phyloP scores from a whole-genome alignment of 116 monocot species.

The Posidonia oceanica region DNA sequence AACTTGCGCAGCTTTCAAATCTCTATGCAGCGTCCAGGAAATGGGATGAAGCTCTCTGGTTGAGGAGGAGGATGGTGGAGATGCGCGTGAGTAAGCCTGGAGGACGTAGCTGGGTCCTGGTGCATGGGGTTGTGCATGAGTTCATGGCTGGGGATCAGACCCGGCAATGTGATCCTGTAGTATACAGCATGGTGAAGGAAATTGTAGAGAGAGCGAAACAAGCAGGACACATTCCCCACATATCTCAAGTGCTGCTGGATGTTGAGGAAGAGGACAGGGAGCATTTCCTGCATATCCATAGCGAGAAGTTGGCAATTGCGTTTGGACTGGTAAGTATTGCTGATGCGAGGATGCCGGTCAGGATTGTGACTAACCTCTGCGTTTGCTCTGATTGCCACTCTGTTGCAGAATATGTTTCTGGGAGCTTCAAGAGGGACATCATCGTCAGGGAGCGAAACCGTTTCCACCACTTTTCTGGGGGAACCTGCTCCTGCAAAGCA shows the following conservation, averaged over 20 bases:
- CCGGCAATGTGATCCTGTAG: slow-evolving; percentile 9
- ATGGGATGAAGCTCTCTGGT: slow-evolving; percentile 33
- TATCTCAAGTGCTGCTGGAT: slow-evolving; percentile 20
- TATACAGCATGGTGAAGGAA: slow-evolving; percentile 18
- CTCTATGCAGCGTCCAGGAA: slow-evolving; percentile 26
- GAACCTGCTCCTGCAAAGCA: slow-evolving; percentile 27
- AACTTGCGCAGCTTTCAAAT: slow-evolving; percentile 48
- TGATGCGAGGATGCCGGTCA: slow-evolving; percentile 16
- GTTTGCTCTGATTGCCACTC: slow-evolving; percentile 43
- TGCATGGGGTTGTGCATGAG: slow-evolving; percentile 23
- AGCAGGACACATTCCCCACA: slow-evolving; percentile 18
- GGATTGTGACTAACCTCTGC: slow-evolving; percentile 46
- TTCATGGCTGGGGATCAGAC: slow-evolving; percentile 17
- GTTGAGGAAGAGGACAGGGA: slow-evolving; percentile 34
- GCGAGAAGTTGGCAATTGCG: slow-evolving; percentile 37
- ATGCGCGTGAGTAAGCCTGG: slow-evolving; percentile 39
- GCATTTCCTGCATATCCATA: slow-evolving; percentile 22
- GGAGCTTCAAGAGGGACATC: slow-evolving; percentile 15
- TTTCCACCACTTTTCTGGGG: slow-evolving; percentile 30
- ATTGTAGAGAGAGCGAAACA: slow-evolving; percentile 17
- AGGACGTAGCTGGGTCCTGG: slow-evolving; percentile 31
- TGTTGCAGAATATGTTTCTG: slow-evolving; percentile 28
- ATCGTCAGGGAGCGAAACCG: slow-evolving; percentile 34
- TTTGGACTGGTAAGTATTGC: slow-evolving; percentile 28
- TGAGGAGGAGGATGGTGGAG: slow-evolving; percentile 41